Conservation (phyloP, 2,329 filamentous ascomycete genomes). For the Tolypocladium sp. region DNA sequence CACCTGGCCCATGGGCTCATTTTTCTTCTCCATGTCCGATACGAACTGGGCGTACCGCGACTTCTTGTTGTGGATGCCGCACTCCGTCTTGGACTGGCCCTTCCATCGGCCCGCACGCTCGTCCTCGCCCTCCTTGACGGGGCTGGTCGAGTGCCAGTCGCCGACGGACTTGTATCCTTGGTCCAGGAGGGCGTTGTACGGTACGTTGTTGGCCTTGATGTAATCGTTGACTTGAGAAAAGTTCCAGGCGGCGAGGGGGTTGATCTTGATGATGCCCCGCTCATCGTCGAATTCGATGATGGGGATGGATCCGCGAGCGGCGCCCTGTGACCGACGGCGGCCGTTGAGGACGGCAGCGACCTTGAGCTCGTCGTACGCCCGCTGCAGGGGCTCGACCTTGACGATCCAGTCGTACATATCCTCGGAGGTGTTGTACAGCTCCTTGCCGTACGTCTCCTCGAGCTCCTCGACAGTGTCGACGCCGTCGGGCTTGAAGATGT, state of each 20-base stretch:
- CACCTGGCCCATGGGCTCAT: constrained; percentile 29
- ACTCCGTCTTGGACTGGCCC: constrained; percentile 92
- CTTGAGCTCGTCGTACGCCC: constrained; percentile 78
- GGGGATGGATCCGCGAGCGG: constrained; percentile 80
- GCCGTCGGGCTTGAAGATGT: constrained; percentile 82
- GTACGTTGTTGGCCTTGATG: constrained; percentile 76
- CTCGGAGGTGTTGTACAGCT: constrained; percentile 75
- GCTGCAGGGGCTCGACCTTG: constrained; percentile 93
- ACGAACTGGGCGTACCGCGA: constrained; percentile 86
- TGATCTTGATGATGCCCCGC: constrained; percentile 89
- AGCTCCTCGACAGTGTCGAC: constrained; percentile 68
- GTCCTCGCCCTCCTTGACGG: constrained; percentile 84
- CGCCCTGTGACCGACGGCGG: constrained; percentile 83
- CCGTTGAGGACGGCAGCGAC: constrained; percentile 90
- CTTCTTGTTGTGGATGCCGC: constrained; percentile 97
- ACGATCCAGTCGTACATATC: constrained; percentile 94
- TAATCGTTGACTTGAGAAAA: constrained; percentile 87
- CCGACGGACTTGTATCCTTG: constrained; percentile 96
- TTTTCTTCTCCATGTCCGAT: constrained; percentile 61
- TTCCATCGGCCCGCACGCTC: constrained; percentile 97
- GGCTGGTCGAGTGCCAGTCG: constrained; percentile 95
- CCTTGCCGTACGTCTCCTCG: constrained; percentile 69
- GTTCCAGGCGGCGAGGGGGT: constrained; percentile 89
- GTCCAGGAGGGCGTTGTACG: constrained; percentile 88
- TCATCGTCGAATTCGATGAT: constrained; percentile 88